These are phyloP conservation scores for Populus davidiana DNA, from an alignment of 345 rosid species.

Conservation along the genomic window DNA sequence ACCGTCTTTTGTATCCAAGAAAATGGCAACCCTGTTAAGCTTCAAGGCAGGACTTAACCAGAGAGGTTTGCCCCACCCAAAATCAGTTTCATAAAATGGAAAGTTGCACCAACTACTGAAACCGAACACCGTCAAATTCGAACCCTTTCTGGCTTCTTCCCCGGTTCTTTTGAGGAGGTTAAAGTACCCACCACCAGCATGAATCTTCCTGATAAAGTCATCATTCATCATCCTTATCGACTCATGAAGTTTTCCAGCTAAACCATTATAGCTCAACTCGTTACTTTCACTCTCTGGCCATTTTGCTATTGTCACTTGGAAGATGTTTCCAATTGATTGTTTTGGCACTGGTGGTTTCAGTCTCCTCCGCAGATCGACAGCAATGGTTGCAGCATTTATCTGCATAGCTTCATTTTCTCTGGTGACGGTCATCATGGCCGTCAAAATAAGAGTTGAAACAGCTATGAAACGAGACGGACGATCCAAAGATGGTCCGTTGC, in stretches of 20 bases:
- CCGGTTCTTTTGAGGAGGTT: background rate
- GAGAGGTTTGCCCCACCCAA: constrained; percentile 33
- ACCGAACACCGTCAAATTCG: background rate
- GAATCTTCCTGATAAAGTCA: constrained; percentile 20
- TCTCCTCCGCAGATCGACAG: constrained; percentile 20
- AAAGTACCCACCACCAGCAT: constrained; percentile 1
- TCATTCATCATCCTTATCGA: constrained; percentile 9
- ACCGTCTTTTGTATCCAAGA: constrained; percentile 19
- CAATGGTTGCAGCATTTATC: background rate
- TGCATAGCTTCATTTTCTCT: background rate
- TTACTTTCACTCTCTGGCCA: background rate
- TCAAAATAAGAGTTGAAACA: constrained; percentile 25
- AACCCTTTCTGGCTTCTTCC: background rate
- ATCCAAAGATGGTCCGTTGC: background rate
- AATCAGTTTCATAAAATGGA: constrained; percentile 28
- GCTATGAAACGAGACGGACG: constrained; percentile 21
- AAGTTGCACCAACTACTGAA: constrained; percentile 26
- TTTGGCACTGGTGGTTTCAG: constrained; percentile 24
- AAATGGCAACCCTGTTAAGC: constrained; percentile 1
- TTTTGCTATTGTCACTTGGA: constrained; percentile 14
- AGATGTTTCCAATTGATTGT: constrained; percentile 23
- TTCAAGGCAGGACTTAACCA: constrained; percentile 19
- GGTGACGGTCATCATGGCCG: background rate
- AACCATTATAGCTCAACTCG: background rate
- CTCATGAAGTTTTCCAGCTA: constrained; percentile 16